Evolutionary conservation across 345 rosid species (phyloP).

Genomic region (Durio zibethinus): DNA sequence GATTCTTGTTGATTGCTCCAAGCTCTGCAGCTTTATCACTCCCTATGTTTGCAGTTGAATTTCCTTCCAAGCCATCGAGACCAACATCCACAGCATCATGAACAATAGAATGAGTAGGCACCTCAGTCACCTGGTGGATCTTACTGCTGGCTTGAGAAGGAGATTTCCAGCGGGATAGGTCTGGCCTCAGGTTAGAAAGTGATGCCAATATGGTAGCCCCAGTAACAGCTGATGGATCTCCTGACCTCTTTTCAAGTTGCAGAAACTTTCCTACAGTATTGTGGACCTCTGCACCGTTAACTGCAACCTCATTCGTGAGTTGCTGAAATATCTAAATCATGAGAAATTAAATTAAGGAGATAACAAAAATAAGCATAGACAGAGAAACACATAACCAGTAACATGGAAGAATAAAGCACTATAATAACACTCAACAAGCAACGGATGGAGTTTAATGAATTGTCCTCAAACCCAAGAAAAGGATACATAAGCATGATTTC

Average conservation of each 20-base stretch:
- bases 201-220: conserved; percentile 79
- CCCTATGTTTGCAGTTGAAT: conserved; percentile 41
- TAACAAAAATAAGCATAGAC: conserved; percentile 6
- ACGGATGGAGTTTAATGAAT: background rate
- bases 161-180: conserved; percentile 55
- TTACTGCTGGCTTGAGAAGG: conserved; percentile 43
- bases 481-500: conserved; percentile 89
- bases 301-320: conserved; percentile 45
- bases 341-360: conserved; percentile 40
- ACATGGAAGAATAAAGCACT: background rate
- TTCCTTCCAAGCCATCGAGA: conserved; percentile 56
- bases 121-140: conserved; percentile 44
- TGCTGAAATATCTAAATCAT: conserved; percentile 71
- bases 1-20: conserved; percentile 47
- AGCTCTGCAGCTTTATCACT: conserved; percentile 61
- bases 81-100: conserved; percentile 48
- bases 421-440: background rate
- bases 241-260: conserved; percentile 60
- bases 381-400: background rate
- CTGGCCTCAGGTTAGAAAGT: conserved; percentile 55
- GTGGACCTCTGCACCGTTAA: conserved; percentile 52
- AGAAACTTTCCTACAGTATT: conserved; percentile 45
- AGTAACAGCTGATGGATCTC: conserved; percentile 68
- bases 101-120: conserved; percentile 48
- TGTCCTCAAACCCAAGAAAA: conserved; percentile 19